A percentile compares a stretch with the other conserved stretches of the same genome.
Evolutionary conservation across 2,329 filamentous ascomycete genomes (phyloP).

Genomic region (Ophiostoma tasmaniense): DNA sequence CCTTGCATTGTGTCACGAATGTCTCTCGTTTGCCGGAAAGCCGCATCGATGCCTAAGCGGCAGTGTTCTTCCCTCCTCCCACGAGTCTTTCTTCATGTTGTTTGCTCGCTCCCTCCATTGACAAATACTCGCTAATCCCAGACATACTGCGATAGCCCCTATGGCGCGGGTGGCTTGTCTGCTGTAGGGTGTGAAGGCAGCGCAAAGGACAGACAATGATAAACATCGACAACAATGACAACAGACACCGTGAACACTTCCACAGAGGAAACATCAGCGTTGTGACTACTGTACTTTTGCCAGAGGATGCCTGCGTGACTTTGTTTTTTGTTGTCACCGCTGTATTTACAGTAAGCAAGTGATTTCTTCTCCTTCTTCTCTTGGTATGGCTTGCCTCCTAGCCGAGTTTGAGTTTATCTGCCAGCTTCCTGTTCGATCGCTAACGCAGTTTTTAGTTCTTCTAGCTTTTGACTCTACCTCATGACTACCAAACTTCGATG

Average conservation of each 20-base stretch:
- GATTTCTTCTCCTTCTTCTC: not conserved
- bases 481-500: not conserved
- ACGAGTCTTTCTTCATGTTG: not conserved
- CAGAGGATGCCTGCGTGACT: not conserved
- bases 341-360: not conserved
- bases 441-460: not conserved
- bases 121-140: not conserved
- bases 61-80: not conserved
- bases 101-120: not conserved
- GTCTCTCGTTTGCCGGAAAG: slow-evolving; percentile 10
- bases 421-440: not conserved
- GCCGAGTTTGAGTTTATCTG: not conserved
- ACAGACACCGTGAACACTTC: not conserved
- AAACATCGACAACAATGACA: not conserved
- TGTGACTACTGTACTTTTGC: not conserved
- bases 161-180: not conserved
- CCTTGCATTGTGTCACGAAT: not conserved
- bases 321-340: not conserved
- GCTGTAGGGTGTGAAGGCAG: too few relatives aligned
- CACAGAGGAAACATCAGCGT: not conserved
- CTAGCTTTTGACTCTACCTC: not conserved
- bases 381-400: not conserved
- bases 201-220: too few relatives aligned
- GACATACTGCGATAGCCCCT: not conserved
- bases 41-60: not conserved